These are phyloP conservation scores for Caloboletus firmus DNA, from an alignment of 1,284 basidiomycete genomes.

Conservation along the genomic window DNA sequence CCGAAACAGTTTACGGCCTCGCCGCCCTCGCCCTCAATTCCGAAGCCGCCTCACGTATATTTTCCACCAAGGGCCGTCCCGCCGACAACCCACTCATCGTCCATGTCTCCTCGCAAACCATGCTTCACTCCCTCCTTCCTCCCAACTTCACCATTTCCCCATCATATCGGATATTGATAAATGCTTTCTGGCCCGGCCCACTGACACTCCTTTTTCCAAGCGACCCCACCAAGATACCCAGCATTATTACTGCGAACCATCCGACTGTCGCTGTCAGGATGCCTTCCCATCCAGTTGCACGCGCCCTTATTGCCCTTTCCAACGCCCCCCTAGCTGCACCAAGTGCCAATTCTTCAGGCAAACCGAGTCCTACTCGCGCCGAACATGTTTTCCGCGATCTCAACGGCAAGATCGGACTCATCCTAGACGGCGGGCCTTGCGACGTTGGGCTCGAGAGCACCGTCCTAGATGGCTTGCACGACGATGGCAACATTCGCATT, in stretches of 20 bases:
- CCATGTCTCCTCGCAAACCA: slow-evolving; percentile 84
- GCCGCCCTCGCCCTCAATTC: slow-evolving; percentile 81
- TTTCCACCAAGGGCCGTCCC: slow-evolving; percentile 89
- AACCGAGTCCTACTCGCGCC: slow-evolving; percentile 92
- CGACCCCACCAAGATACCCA: slow-evolving; percentile 55
- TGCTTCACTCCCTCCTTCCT: slow-evolving; percentile 79
- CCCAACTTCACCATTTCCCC: slow-evolving; percentile 55
- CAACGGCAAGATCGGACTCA: slow-evolving; percentile 68
- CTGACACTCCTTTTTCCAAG: slow-evolving; percentile 91
- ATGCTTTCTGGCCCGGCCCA: slow-evolving; percentile 93
- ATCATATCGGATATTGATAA: slow-evolving; percentile 73
- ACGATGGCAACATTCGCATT: slow-evolving; percentile 76
- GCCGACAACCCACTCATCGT: slow-evolving; percentile 98
- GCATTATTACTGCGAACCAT: slow-evolving; percentile 75
- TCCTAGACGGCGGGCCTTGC: slow-evolving; percentile 93
- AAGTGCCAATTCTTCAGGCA: slow-evolving; percentile 92
- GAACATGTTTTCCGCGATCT: slow-evolving; percentile 85
- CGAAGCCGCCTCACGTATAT: slow-evolving; percentile 74
- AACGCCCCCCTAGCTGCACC: slow-evolving; percentile 89
- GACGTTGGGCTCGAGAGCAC: slow-evolving; percentile 94
- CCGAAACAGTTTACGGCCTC: slow-evolving; percentile 98
- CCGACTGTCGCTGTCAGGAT: slow-evolving; percentile 90
- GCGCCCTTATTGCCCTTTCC: slow-evolving; percentile 81
- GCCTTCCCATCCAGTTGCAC: slow-evolving; percentile 91
- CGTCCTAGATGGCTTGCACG: slow-evolving; percentile 82